These are phyloP conservation scores for Eutrema japonicum DNA, from an alignment of 345 rosid genomes.

Conservation along the genomic window DNA sequence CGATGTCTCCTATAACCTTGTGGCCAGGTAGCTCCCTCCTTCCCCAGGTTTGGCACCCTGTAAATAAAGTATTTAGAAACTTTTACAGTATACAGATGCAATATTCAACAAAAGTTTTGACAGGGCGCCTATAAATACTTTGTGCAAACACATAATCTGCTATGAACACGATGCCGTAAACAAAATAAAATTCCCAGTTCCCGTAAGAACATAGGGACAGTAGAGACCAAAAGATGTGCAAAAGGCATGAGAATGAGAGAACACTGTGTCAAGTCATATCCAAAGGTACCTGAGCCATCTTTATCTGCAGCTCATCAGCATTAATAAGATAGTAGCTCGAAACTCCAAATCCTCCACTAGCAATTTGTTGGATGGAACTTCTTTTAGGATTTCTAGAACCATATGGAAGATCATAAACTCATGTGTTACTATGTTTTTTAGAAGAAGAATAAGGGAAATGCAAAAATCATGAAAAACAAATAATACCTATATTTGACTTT, in stretches of 20 bases:
- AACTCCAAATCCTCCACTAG: slow-evolving; percentile 99
- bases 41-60: slow-evolving; percentile 99
- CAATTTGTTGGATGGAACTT: slow-evolving; percentile 98
- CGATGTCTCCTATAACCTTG: slow-evolving; percentile 98
- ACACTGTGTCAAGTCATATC: slow-evolving; percentile 10
- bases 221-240: slow-evolving; percentile 53
- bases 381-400: slow-evolving; percentile 93
- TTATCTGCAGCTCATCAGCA: slow-evolving; percentile 97
- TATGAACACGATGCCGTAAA: slow-evolving; percentile 48
- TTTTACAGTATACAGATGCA: neutral
- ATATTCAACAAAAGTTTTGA: slow-evolving; percentile 28
- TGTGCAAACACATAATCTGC: slow-evolving; percentile 56
- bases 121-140: slow-evolving; percentile 50
- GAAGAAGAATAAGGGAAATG: neutral
- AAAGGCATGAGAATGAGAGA: too few species aligned
- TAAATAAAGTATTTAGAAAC: slow-evolving; percentile 24
- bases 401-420: slow-evolving; percentile 47
- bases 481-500: slow-evolving; percentile 91
- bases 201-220: slow-evolving; percentile 43
- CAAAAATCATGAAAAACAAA: neutral
- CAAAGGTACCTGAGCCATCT: slow-evolving; percentile 95
- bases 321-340: slow-evolving; percentile 98
- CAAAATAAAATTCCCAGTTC: slow-evolving; percentile 48
- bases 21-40: slow-evolving; percentile 99
- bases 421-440: slow-evolving; percentile 1